A percentile compares a stretch with the other conserved stretches of the same genome.
Evolutionary conservation across 192 early-diverging fungal genomes (phyloP).

Genomic region (Podila horticola): DNA sequence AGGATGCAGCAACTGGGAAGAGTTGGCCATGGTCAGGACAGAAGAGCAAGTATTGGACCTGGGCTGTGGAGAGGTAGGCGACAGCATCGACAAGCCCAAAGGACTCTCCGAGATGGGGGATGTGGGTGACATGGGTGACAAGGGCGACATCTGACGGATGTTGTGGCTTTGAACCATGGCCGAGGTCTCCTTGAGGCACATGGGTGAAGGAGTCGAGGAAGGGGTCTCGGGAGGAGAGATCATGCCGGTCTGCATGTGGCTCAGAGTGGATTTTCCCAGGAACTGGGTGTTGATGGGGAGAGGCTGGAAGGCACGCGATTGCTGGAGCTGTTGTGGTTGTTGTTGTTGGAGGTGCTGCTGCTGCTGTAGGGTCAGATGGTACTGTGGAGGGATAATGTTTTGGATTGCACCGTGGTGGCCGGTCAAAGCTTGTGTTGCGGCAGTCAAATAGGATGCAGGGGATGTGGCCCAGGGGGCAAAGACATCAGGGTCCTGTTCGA

Average conservation of each 20-base stretch:
- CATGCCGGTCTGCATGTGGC: neutral
- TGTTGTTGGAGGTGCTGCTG: neutral
- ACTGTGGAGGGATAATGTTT: constrained; percentile 11
- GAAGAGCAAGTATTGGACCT: neutral
- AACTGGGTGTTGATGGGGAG: neutral
- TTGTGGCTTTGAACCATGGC: neutral
- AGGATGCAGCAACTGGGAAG: neutral
- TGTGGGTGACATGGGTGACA: constrained; percentile 16
- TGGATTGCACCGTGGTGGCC: constrained; percentile 10
- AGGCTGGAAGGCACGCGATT: neutral
- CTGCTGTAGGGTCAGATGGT: neutral
- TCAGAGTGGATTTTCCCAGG: neutral
- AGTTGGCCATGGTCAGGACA: constrained; percentile 1
- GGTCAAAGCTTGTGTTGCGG: constrained; percentile 23
- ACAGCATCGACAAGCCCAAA: neutral
- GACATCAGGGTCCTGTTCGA: constrained; percentile 20
- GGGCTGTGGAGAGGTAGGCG: neutral
- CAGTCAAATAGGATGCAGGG: constrained; percentile 23
- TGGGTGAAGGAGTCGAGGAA: constrained; percentile 25
- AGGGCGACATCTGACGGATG: neutral
- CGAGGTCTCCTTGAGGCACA: neutral
- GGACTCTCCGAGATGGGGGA: constrained; percentile 3
- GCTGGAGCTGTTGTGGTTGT: neutral
- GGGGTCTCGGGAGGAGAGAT: constrained; percentile 42
- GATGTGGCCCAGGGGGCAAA: constrained; percentile 15